Percentiles rank a stretch among this genome's conserved stretches.
These are phyloP conservation scores for Aspergillus brasiliensis DNA, from an alignment of 2,329 filamentous ascomycete genomes.

Conservation along the genomic window DNA sequence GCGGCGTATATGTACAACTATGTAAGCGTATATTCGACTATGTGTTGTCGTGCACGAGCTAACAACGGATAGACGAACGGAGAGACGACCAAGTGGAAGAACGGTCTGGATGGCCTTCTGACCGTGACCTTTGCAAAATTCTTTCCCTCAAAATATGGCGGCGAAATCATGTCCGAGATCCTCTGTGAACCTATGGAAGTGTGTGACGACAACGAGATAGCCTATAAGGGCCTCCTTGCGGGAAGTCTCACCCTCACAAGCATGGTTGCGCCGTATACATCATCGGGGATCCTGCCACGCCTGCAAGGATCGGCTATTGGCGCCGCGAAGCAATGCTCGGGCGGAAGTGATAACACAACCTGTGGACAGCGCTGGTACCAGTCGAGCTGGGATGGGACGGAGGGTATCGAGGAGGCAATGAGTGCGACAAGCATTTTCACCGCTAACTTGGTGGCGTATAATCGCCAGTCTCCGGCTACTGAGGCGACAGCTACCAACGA, in stretches of 20 bases:
- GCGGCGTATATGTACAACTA: constrained; percentile 57
- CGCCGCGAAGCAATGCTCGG: constrained; percentile 55
- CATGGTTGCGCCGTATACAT: constrained; percentile 59
- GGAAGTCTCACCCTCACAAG: constrained; percentile 58
- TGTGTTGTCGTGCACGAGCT: neutral
- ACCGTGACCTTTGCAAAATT: constrained; percentile 57
- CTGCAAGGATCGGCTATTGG: constrained; percentile 54
- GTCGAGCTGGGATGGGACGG: constrained; percentile 29
- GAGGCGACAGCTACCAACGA: neutral
- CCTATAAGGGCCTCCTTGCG: constrained; percentile 65
- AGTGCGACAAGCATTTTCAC: constrained; percentile 23
- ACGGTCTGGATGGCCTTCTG: constrained; percentile 54
- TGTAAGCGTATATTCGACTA: constrained; percentile 29
- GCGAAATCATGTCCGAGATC: constrained; percentile 57
- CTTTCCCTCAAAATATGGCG: constrained; percentile 40
- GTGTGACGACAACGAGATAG: constrained; percentile 61
- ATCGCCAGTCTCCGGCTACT: neutral
- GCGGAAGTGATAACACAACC: constrained; percentile 38
- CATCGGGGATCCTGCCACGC: constrained; percentile 50
- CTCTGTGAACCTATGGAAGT: constrained; percentile 55
- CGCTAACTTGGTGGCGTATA: constrained; percentile 8
- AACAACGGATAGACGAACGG: constrained; percentile 30
- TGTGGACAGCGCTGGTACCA: constrained; percentile 42
- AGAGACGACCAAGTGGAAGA: constrained; percentile 52
- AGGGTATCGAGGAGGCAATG: constrained; percentile 35